Percentiles rank a stretch among this genome's conserved stretches.
phyloP scores from a whole-genome alignment of 2,329 filamentous ascomycete genomes.

The Stylonectria norvegica region DNA sequence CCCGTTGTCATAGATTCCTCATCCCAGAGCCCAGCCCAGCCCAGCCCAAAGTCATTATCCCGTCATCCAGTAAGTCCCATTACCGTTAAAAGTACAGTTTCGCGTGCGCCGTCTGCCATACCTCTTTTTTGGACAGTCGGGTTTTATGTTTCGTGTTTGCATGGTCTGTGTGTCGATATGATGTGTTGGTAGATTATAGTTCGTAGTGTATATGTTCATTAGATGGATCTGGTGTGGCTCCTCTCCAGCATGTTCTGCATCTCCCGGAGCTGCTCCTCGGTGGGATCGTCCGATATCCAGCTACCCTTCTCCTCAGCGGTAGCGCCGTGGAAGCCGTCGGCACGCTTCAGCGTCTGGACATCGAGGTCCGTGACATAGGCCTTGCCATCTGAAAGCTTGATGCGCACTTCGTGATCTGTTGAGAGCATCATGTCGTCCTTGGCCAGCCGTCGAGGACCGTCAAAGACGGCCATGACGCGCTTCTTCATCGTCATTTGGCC shows the following conservation, averaged over 20 bases:
- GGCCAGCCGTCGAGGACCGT: slow-evolving; percentile 80
- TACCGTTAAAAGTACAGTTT: no score
- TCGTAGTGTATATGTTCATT: slow-evolving; percentile 5
- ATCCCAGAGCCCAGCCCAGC: slow-evolving; percentile 11
- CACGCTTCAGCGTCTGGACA: slow-evolving; percentile 81
- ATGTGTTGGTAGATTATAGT: slow-evolving; percentile 10
- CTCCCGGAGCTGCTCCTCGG: slow-evolving; percentile 56
- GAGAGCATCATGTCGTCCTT: slow-evolving; percentile 99
- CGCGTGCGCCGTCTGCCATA: slow-evolving; percentile 30
- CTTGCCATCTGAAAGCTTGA: slow-evolving; percentile 71
- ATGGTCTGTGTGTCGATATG: not conserved
- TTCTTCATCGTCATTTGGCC: slow-evolving; percentile 99
- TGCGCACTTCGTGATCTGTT: slow-evolving; percentile 87
- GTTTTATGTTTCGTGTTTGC: slow-evolving; percentile 14
- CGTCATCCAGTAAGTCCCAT: slow-evolving; percentile 23
- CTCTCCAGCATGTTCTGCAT: slow-evolving; percentile 50
- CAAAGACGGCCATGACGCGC: slow-evolving; percentile 88
- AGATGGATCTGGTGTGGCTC: slow-evolving; percentile 20
- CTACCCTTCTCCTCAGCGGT: slow-evolving; percentile 84
- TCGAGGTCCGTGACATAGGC: slow-evolving; percentile 91
- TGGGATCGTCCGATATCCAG: slow-evolving; percentile 73
- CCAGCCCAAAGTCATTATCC: slow-evolving; percentile 10
- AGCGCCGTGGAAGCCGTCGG: slow-evolving; percentile 76
- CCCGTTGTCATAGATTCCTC: slow-evolving; percentile 13
- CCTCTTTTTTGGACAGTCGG: slow-evolving; percentile 21